Conservation (phyloP, 2,329 filamentous ascomycete species). For the Fusarium albidum region DNA sequence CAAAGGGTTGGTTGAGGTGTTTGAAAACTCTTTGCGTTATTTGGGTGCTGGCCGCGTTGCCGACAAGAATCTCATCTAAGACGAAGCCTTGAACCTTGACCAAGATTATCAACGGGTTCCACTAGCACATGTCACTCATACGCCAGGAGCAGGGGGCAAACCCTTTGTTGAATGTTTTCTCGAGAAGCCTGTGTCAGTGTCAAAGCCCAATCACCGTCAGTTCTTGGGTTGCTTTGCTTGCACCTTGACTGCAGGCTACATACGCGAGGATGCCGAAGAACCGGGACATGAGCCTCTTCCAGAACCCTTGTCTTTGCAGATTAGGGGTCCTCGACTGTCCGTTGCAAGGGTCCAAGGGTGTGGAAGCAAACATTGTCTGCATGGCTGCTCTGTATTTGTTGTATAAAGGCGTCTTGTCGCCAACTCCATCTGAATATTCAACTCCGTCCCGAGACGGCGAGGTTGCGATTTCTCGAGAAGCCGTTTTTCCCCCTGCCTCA, state of each 20-base stretch:
- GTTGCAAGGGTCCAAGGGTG: not conserved
- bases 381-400: not conserved
- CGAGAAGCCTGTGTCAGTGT: not conserved
- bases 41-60: too few species aligned
- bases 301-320: slow-evolving; percentile 1
- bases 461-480: not conserved
- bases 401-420: too few species aligned
- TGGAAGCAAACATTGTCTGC: not conserved
- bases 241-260: not conserved
- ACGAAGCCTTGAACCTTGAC: too few species aligned
- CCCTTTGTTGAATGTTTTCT: not conserved
- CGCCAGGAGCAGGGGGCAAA: not conserved
- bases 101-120: too few species aligned
- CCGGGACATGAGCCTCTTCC: not conserved
- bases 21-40: not conserved
- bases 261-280: not conserved
- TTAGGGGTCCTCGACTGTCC: not conserved
- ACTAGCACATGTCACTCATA: too few species aligned
- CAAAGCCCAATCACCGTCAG: not conserved
- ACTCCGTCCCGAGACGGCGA: not conserved
- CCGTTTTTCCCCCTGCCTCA: not conserved
- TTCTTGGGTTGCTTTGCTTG: not conserved
- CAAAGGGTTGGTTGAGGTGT: slow-evolving; percentile 4
- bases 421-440: too few species aligned
- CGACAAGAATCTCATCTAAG: too few species aligned